Conservation (phyloP, 2,329 filamentous ascomycete species). For the Penicillium psychrosexuale region DNA sequence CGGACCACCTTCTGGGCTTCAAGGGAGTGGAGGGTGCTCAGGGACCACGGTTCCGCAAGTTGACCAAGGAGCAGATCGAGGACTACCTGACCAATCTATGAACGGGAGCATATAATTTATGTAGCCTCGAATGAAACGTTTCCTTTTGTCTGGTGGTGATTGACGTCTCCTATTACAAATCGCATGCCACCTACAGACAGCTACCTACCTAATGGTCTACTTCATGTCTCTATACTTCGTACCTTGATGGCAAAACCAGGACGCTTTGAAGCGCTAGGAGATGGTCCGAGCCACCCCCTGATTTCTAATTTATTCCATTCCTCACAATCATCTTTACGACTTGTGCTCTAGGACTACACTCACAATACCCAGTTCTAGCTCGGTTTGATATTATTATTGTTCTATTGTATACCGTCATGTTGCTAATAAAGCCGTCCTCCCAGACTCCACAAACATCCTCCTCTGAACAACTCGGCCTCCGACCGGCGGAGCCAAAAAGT, state of each 20-base stretch:
- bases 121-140: slow-evolving; percentile 21
- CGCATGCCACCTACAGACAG: slow-evolving; percentile 10
- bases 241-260: neutral
- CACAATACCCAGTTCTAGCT: neutral
- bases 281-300: neutral
- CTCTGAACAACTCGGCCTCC: slow-evolving; percentile 10
- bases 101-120: slow-evolving; percentile 30
- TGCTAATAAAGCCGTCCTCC: neutral
- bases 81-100: slow-evolving; percentile 98
- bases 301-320: neutral
- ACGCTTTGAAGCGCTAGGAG: neutral
- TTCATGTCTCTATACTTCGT: neutral
- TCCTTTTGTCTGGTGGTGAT: neutral
- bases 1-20: slow-evolving; percentile 85
- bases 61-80: slow-evolving; percentile 97
- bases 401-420: neutral
- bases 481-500: slow-evolving; percentile 5
- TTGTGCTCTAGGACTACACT: neutral
- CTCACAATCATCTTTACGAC: too few species aligned
- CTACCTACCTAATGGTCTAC: neutral
- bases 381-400: neutral
- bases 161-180: slow-evolving; percentile 9
- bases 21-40: slow-evolving; percentile 48
- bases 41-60: slow-evolving; percentile 55
- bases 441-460: slow-evolving; percentile 10